Percentiles rank a stretch among this genome's conserved stretches.
phyloP scores from a whole-genome alignment of 164 flowering plant genomes.

The Stephania yunnanensis region DNA sequence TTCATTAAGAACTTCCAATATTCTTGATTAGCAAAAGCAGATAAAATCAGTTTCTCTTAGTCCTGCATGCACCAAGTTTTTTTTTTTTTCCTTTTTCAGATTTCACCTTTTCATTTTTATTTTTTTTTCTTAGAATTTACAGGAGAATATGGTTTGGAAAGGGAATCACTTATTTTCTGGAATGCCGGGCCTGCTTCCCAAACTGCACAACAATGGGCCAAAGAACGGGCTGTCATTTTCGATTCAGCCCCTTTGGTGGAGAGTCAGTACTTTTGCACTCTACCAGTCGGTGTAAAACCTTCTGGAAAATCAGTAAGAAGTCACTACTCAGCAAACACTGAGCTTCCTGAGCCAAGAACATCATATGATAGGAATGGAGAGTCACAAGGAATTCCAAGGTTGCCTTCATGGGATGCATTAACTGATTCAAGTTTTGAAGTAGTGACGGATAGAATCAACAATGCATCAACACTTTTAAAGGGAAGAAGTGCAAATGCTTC shows the following conservation, averaged over 20 bases:
- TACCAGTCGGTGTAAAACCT: constrained; percentile 80
- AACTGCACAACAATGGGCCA: constrained; percentile 44
- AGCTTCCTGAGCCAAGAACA: constrained; percentile 17
- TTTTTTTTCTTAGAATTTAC: constrained; percentile 1
- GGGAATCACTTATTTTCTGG: constrained; percentile 51
- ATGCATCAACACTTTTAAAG: constrained; percentile 34
- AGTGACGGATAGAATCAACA: constrained; percentile 33
- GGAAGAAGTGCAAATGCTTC: constrained; percentile 34
- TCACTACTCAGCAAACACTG: constrained; percentile 17
- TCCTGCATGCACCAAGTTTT: background rate
- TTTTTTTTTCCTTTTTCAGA: background rate
- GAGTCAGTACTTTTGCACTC: constrained; percentile 34
- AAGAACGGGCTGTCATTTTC: constrained; percentile 38
- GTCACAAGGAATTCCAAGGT: constrained; percentile 16
- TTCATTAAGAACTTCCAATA: background rate
- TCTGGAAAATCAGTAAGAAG: constrained; percentile 32
- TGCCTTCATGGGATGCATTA: constrained; percentile 39
- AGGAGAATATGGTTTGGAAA: constrained; percentile 45
- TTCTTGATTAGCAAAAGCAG: background rate
- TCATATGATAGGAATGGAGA: constrained; percentile 24
- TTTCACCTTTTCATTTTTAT: constrained; percentile 3
- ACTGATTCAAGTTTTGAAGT: constrained; percentile 46
- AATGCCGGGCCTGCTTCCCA: constrained; percentile 49
- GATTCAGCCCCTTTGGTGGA: constrained; percentile 30
- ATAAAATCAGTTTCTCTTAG: background rate